Evolutionary conservation across 768 basidiomycete species (phyloP).

Genomic region (Sarcomyxa edulis): DNA sequence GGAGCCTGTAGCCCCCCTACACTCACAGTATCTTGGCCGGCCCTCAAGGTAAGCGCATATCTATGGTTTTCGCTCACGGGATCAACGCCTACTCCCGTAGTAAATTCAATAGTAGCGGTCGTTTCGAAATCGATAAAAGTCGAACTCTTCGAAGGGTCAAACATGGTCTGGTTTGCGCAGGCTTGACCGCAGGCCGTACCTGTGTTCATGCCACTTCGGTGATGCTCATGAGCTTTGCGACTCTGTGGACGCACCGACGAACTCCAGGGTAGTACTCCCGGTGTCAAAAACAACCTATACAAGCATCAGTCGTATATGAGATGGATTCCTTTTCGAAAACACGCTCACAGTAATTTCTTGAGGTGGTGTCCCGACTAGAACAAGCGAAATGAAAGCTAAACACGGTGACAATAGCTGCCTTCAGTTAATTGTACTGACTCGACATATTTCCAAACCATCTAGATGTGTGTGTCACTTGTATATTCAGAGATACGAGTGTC

Average conservation of each 20-base stretch:
- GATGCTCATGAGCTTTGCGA: background rate
- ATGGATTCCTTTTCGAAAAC: conserved; percentile 1
- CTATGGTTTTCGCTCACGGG: conserved; percentile 44
- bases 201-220: conserved; percentile 8
- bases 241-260: conserved; percentile 32
- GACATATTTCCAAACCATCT: conserved; percentile 53
- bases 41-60: conserved; percentile 41
- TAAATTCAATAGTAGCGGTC: conserved; percentile 42
- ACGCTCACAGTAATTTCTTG: conserved; percentile 37
- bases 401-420: conserved; percentile 2
- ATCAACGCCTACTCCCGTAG: conserved; percentile 51
- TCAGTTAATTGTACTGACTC: conserved; percentile 20
- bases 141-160: conserved; percentile 42
- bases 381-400: too few relatives aligned
- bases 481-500: conserved; percentile 1
- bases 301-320: background rate
- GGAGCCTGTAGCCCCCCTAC: conserved; percentile 38
- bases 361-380: conserved; percentile 47
- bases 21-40: conserved; percentile 41
- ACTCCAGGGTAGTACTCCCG: conserved; percentile 42
- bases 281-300: conserved; percentile 54
- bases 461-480: background rate
- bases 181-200: conserved; percentile 38
- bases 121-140: conserved; percentile 42
- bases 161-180: conserved; percentile 40